Base-by-base conservation (phyloP, 2,329 filamentous ascomycete genomes). In the Aureobasidium sp. region DNA sequence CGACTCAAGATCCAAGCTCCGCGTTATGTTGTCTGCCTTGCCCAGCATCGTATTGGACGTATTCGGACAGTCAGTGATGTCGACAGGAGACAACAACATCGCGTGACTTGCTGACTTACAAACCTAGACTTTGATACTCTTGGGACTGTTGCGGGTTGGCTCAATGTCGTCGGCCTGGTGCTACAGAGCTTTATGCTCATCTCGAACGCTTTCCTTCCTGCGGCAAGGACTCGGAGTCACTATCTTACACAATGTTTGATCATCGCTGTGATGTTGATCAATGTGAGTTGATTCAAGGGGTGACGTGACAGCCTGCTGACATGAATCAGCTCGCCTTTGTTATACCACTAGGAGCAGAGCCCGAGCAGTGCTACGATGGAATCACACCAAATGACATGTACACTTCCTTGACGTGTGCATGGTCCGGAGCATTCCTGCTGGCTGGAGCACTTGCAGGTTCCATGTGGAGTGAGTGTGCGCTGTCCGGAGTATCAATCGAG, bases 301-400 rank as follows among this genome's bases (percentile, higher is more conserved):
- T 21, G 4, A 27, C 13, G 33, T 1, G 13, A 8, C 23, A 7
- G 3, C 31, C 9, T 68, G 78, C 95, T 51, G 85, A 86, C 0
- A 71, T 86, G 45, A 85, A 25, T 81, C 13, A 4, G 82, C 79
- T 97, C 65, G 91, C 90, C 31, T 96, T 97, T 71, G 88, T 96
- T 46, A 84, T 99, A 42, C 93, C 94, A 0, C 81, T 96, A 23
- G 90, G 84, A 13, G 84, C 85, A 27, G 81, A 85, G 62, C 90
- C 92, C 0, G 77, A 90, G 0, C 85, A 95, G 77, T 99, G 94
- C 73, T 88, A 85, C 70, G 89, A 99, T 71, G 79, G 81, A 47
- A 97, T 99, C 69, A 99, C 94, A 0, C 94, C 94, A 0, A 86
- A 97, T 69, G 89, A 92, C 70, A 96, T 97, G 92, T 81, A 85